A percentile compares a stretch with the other conserved stretches of the same genome.
phyloP scores from a whole-genome alignment of 2,329 filamentous ascomycete species.

The Pestalotiopsis sp. region DNA sequence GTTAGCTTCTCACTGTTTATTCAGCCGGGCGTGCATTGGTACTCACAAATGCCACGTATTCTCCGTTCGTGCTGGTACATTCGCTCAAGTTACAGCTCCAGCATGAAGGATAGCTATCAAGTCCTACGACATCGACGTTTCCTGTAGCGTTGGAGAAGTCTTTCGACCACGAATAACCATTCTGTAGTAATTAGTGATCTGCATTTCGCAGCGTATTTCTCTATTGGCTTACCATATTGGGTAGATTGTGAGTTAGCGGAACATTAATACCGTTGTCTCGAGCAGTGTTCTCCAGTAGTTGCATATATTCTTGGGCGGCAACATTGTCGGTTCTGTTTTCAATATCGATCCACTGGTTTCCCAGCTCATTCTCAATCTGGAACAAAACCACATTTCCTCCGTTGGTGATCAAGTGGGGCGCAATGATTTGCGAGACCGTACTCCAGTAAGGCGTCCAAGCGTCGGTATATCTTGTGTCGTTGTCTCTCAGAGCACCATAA shows the following conservation, averaged over 20 bases:
- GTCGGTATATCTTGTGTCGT: conserved; percentile 53
- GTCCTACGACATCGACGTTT: conserved; percentile 54
- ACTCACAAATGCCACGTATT: conserved; percentile 58
- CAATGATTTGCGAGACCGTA: conserved; percentile 51
- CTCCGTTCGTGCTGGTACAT: conserved; percentile 62
- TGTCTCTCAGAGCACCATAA: conserved; percentile 55
- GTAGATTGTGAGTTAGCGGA: conserved; percentile 61
- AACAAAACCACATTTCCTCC: conserved; percentile 59
- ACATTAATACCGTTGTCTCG: conserved; percentile 60
- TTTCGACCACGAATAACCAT: conserved; percentile 58
- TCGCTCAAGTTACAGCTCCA: conserved; percentile 67
- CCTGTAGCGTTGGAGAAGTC: conserved; percentile 61
- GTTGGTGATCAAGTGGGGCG: conserved; percentile 57
- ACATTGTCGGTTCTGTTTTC: conserved; percentile 48
- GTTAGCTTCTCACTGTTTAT: neutral
- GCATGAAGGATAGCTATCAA: conserved; percentile 59
- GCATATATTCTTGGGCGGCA: conserved; percentile 58
- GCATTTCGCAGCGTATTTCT: no score
- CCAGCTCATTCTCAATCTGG: conserved; percentile 61
- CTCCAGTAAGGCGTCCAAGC: conserved; percentile 59
- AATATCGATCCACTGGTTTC: conserved; percentile 44
- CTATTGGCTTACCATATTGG: conserved; percentile 49
- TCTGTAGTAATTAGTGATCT: conserved; percentile 13
- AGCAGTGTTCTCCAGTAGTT: conserved; percentile 54
- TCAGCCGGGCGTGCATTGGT: neutral